Evolutionary conservation across 495 filamentous ascomycete species (phyloP), one percentile per base, ranked within the genome.

Genomic region (Physcia stellaris): DNA sequence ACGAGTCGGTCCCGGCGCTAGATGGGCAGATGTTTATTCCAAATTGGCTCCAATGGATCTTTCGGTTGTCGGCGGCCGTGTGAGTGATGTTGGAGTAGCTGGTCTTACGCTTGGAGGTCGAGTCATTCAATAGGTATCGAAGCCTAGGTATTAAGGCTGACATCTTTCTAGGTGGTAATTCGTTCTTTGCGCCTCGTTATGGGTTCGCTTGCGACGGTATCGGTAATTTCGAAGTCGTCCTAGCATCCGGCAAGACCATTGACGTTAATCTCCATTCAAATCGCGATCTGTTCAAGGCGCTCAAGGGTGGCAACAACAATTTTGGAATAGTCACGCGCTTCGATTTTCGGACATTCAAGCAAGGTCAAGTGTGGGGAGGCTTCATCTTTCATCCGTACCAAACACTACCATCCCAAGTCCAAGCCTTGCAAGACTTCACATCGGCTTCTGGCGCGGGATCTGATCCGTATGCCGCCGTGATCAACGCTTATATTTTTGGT

Each of bases 41-140:
- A 47, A 49, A 13, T 60, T 76, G 1, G 66, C 70, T 20, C 54
- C 59, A 10, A 50, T 61, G 2, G 55, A 58, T 24, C 59, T 68
- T 24, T 58, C 60, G 4, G 66, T 62, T 11, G 48, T 63, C n/a
- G 72, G 73, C 11, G 71, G 66, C 1, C 59, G 71, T 17, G 68
- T 63, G 13, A 33, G 53, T 1, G 37, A 37, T 3, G 57, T 70
- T 27, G 63, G 65, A 15, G 62, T 63, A 11, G 57, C 47, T 4
- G 64, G 60, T 10, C 48, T 64, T 2, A 43, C 45, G 1, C 43
- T 56, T 10, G 59, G 59, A 34, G 66, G 62, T 47, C 22, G 24
- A 13, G 17, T 39, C n/a, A n/a, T n/a, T n/a, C n/a, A n/a, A 9
- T 29, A n/a, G n/a, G n/a, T n/a, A 9, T 29, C 26, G 26, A 29